Conservation (phyloP, 345 rosid genomes). For the Salix dunnii region DNA sequence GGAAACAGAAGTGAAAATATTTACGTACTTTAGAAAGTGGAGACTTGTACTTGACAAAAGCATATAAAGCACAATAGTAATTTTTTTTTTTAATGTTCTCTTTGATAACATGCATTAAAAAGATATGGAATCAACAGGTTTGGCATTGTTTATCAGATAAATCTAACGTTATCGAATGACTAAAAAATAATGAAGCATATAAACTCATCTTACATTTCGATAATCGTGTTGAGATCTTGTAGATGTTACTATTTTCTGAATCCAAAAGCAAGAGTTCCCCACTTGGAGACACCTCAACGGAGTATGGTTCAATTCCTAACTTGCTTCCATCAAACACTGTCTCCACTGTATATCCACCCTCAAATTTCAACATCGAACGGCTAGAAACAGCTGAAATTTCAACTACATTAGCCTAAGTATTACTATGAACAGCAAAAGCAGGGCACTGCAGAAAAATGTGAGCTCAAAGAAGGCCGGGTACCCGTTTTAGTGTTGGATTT, state of each 20-base stretch:
- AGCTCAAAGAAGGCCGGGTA: slow-evolving; percentile 4
- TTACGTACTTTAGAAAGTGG: slow-evolving; percentile 35
- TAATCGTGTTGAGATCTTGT: slow-evolving; percentile 28
- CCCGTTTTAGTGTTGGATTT: slow-evolving; percentile 24
- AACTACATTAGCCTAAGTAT: slow-evolving; percentile 9
- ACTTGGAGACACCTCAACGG: slow-evolving; percentile 18
- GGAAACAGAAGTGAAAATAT: slow-evolving; percentile 18
- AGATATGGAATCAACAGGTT: slow-evolving; percentile 13
- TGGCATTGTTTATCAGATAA: background rate
- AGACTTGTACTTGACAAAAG: slow-evolving; percentile 48
- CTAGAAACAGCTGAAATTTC: slow-evolving; percentile 17
- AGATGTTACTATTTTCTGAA: slow-evolving; percentile 31
- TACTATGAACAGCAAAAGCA: background rate
- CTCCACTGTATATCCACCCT: slow-evolving; percentile 31
- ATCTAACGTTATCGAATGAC: background rate
- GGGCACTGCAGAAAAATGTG: slow-evolving; percentile 7
- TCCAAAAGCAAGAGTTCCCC: slow-evolving; percentile 33
- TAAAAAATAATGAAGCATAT: background rate
- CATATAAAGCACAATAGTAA: slow-evolving; percentile 12
- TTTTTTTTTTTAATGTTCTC: background rate
- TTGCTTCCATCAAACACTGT: slow-evolving; percentile 37
- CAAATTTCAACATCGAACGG: slow-evolving; percentile 35
- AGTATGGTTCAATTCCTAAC: slow-evolving; percentile 28
- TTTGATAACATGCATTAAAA: background rate
- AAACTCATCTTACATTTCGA: slow-evolving; percentile 26